Conservation (phyloP, 1,139 yeast species). For the Yamadazyma membranifaciens region DNA sequence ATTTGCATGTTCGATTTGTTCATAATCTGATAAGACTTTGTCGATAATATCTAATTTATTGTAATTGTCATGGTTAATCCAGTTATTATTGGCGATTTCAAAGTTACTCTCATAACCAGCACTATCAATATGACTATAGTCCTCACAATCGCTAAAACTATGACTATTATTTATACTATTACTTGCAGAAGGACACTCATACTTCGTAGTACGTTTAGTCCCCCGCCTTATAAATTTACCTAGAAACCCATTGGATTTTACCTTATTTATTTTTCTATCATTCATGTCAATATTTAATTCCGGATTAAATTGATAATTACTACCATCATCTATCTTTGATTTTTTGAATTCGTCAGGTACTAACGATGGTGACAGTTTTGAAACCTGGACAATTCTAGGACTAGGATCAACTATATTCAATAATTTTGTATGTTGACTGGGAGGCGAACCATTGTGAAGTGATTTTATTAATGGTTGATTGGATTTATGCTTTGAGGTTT, state of each 20-base stretch:
- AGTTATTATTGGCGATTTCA: no score
- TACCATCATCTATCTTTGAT: not conserved
- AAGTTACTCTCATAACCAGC: no score
- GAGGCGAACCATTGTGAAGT: not conserved
- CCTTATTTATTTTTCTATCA: constrained; percentile 2
- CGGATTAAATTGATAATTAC: no score
- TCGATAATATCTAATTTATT: no score
- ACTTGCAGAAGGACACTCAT: no score
- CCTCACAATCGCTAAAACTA: no score
- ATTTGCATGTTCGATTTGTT: no score
- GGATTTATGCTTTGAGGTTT: constrained; percentile 1
- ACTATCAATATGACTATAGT: no score
- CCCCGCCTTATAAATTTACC: constrained; percentile 5
- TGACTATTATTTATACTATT: no score
- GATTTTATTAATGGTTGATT: not conserved
- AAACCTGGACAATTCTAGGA: constrained; percentile 1
- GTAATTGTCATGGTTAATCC: no score
- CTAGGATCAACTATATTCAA: not conserved
- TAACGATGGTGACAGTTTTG: not conserved
- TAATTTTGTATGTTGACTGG: not conserved
- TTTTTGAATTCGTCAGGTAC: not conserved
- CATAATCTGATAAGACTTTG: no score
- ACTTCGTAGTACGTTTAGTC: not conserved
- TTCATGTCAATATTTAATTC: no score
- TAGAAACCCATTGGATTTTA: constrained; percentile 9